Conservation (phyloP, 371 early-diverging fungal species). For the Rhizopus microsporus region DNA sequence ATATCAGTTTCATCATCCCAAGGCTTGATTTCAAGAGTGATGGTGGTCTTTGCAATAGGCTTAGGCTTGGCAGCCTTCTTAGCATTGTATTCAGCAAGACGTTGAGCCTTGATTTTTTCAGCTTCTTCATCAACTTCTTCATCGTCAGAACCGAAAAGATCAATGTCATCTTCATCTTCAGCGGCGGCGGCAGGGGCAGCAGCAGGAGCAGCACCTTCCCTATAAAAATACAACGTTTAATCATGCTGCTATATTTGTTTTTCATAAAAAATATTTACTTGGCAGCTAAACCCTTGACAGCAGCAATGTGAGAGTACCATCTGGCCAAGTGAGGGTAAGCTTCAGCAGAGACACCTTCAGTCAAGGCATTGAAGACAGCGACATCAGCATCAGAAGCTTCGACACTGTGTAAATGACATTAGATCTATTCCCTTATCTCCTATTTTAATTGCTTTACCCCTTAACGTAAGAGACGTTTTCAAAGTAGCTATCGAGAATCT, state of each 20-base stretch:
- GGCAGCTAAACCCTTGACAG: constrained; percentile 59
- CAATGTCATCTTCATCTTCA: constrained; percentile 86
- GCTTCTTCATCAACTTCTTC: constrained; percentile 89
- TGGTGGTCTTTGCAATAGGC: constrained; percentile 89
- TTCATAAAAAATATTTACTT: constrained; percentile 36
- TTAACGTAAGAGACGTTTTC: constrained; percentile 79
- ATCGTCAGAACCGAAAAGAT: constrained; percentile 90
- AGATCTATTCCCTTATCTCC: constrained; percentile 16
- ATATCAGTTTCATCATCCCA: constrained; percentile 97
- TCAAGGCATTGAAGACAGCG: constrained; percentile 81
- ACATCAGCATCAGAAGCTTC: constrained; percentile 83
- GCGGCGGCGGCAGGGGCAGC: constrained; percentile 51
- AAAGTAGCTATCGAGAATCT: constrained; percentile 76
- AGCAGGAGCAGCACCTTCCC: constrained; percentile 26
- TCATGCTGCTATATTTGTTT: not conserved
- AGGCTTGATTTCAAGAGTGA: constrained; percentile 94
- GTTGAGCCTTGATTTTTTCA: constrained; percentile 84
- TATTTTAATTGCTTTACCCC: constrained; percentile 58
- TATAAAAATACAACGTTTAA: not conserved
- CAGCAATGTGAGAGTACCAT: constrained; percentile 94
- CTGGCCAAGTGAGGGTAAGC: constrained; percentile 89
- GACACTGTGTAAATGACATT: constrained; percentile 48
- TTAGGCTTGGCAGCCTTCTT: constrained; percentile 95
- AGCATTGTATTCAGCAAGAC: constrained; percentile 90
- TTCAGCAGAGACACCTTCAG: constrained; percentile 76